Evolutionary conservation across 2,329 filamentous ascomycete genomes (phyloP).

Genomic region (Fusarium sp.): DNA sequence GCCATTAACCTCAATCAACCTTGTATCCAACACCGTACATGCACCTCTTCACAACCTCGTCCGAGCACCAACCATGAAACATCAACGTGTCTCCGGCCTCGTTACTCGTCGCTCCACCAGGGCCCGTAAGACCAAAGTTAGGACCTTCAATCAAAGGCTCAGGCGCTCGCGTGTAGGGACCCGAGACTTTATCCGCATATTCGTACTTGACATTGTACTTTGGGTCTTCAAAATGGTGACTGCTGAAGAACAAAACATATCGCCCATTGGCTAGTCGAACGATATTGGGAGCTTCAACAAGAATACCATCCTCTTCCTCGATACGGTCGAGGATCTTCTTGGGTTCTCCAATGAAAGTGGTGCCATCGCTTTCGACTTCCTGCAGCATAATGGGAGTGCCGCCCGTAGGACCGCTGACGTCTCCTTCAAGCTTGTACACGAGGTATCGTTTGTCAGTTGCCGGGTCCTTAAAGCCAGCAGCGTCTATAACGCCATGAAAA

Average conservation of each 20-base stretch:
- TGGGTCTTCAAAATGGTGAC: conserved; percentile 10
- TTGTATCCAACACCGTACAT: conserved; percentile 16
- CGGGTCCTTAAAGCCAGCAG: conserved; percentile 17
- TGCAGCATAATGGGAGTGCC: conserved; percentile 19
- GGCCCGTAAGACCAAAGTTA: conserved; percentile 13
- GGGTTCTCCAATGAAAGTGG: conserved; percentile 3
- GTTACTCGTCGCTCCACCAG: conserved; percentile 22
- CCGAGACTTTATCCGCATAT: conserved; percentile 4
- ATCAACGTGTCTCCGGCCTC: conserved; percentile 10
- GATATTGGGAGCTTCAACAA: conserved; percentile 17
- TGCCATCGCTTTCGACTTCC: conserved; percentile 11
- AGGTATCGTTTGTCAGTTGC: conserved; percentile 5
- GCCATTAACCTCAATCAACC: not conserved
- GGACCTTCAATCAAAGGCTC: conserved; percentile 13
- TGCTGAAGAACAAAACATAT: conserved; percentile 21
- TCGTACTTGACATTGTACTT: conserved; percentile 22
- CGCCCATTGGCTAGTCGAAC: conserved; percentile 3
- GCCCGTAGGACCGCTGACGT: conserved; percentile 11
- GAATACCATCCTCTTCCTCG: conserved; percentile 5
- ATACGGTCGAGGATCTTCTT: conserved; percentile 17
- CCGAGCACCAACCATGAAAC: conserved; percentile 22
- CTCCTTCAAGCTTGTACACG: conserved; percentile 18
- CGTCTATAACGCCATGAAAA: conserved; percentile 9
- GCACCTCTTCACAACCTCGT: not conserved
- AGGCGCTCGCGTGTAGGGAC: conserved; percentile 7